phyloP scores from a whole-genome alignment of 208 protist species.

The Leptomonas seymouri region DNA sequence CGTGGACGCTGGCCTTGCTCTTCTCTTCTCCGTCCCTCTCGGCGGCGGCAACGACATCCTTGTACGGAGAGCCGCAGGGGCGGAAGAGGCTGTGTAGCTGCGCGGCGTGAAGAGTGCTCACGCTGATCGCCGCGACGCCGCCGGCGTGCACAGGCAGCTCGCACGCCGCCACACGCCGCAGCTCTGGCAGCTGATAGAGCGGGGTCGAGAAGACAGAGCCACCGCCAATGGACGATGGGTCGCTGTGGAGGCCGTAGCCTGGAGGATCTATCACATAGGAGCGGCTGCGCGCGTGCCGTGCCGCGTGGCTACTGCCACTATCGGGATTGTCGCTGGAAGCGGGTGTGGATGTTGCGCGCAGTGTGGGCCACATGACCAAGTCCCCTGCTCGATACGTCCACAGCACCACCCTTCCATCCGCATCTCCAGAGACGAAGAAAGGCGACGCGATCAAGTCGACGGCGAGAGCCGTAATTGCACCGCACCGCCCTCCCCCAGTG shows the following conservation, averaged over 20 bases:
- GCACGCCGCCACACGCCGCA: slow-evolving; percentile 33
- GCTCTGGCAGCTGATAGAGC: slow-evolving; percentile 38
- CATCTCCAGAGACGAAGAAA: slow-evolving; percentile 67
- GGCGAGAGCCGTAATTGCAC: slow-evolving; percentile 43
- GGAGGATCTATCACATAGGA: slow-evolving; percentile 15
- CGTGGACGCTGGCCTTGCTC: not conserved
- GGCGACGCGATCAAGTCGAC: slow-evolving; percentile 45
- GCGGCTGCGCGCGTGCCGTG: slow-evolving; percentile 6
- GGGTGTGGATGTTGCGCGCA: slow-evolving; percentile 8
- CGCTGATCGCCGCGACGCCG: slow-evolving; percentile 19
- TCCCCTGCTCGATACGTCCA: slow-evolving; percentile 53
- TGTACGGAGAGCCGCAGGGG: slow-evolving; percentile 13
- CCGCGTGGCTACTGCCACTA: not conserved
- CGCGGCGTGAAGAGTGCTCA: slow-evolving; percentile 22
- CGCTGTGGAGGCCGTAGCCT: not conserved
- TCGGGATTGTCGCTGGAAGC: not conserved
- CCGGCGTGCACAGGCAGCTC: slow-evolving; percentile 24
- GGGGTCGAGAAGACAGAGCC: slow-evolving; percentile 13
- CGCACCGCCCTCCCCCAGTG: not conserved
- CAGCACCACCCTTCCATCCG: slow-evolving; percentile 42
- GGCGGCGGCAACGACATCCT: slow-evolving; percentile 7
- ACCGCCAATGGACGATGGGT: not conserved
- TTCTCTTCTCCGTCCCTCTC: not conserved
- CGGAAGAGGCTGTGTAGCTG: slow-evolving; percentile 34
- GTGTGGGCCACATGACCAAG: slow-evolving; percentile 22